phyloP scores from a whole-genome alignment of 495 filamentous ascomycete species.

The Xylaria palmicola region DNA sequence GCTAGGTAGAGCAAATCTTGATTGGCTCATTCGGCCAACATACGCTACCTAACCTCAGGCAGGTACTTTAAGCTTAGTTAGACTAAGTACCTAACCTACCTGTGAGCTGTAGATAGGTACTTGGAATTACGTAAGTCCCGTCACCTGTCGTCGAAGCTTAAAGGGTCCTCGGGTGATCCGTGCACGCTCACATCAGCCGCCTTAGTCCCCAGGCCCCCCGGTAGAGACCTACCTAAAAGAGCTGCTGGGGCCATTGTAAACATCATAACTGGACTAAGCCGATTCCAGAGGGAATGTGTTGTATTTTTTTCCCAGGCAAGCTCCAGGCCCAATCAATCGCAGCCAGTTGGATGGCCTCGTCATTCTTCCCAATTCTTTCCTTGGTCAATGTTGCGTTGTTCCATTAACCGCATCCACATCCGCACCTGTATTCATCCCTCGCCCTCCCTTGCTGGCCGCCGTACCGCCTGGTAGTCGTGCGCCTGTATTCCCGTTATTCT shows the following conservation, averaged over 20 bases:
- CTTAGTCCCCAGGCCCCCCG: background rate
- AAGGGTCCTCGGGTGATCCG: background rate
- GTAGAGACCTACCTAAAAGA: background rate
- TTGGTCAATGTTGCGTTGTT: slow-evolving; percentile 17
- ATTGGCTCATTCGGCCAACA: too few species aligned
- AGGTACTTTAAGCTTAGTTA: too few species aligned
- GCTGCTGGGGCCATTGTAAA: background rate
- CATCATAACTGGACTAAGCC: slow-evolving; percentile 9
- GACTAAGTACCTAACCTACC: too few species aligned
- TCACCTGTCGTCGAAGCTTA: too few species aligned
- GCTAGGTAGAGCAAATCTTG: too few species aligned
- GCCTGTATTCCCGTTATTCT: background rate
- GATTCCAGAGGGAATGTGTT: slow-evolving; percentile 13
- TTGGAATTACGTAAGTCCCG: too few species aligned
- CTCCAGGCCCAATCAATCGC: slow-evolving; percentile 29
- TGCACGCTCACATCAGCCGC: background rate
- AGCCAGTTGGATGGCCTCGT: slow-evolving; percentile 33
- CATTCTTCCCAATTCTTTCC: slow-evolving; percentile 30
- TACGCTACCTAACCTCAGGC: too few species aligned
- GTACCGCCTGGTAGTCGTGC: background rate
- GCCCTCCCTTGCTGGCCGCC: slow-evolving; percentile 12
- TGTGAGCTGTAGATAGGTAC: too few species aligned
- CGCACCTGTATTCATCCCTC: slow-evolving; percentile 15
- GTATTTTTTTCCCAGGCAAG: slow-evolving; percentile 16
- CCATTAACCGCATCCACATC: slow-evolving; percentile 4